Evolutionary conservation across 2,329 filamentous ascomycete species (phyloP).

Genomic region (Fusarium cyanostomum): DNA sequence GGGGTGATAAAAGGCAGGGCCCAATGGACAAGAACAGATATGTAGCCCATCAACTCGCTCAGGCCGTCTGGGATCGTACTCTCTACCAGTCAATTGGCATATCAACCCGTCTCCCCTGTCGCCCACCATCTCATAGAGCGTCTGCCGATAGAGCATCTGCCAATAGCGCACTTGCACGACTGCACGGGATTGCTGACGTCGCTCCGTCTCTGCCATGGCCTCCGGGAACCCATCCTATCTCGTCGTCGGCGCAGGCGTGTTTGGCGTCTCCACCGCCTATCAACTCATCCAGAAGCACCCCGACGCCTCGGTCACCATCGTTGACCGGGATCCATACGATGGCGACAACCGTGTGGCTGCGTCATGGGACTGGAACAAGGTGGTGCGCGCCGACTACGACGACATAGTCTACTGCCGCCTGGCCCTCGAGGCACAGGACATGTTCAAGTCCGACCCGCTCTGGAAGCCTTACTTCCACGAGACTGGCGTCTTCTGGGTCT

Average conservation of each 20-base stretch:
- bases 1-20: conserved; percentile 35
- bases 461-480: conserved; percentile 67
- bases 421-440: conserved; percentile 71
- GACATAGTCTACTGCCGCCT: conserved; percentile 71
- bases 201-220: conserved; percentile 27
- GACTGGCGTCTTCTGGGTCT: conserved; percentile 68
- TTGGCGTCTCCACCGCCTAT: conserved; percentile 73
- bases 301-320: conserved; percentile 61
- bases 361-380: conserved; percentile 65
- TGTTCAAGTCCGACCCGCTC: conserved; percentile 67
- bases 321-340: conserved; percentile 65
- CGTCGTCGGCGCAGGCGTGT: conserved; percentile 72
- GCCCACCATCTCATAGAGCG: neutral
- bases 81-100: conserved; percentile 12
- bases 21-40: conserved; percentile 14
- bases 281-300: conserved; percentile 64
- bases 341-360: conserved; percentile 63
- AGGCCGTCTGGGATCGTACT: neutral
- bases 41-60: conserved; percentile 7
- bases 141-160: conserved; percentile 9
- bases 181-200: neutral
- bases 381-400: conserved; percentile 44
- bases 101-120: neutral
- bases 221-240: conserved; percentile 54
- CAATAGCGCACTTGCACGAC: conserved; percentile 9